These are phyloP conservation scores for Tolypocladium pustulatum DNA, from an alignment of 2,329 filamentous ascomycete genomes.

Conservation along the genomic window DNA sequence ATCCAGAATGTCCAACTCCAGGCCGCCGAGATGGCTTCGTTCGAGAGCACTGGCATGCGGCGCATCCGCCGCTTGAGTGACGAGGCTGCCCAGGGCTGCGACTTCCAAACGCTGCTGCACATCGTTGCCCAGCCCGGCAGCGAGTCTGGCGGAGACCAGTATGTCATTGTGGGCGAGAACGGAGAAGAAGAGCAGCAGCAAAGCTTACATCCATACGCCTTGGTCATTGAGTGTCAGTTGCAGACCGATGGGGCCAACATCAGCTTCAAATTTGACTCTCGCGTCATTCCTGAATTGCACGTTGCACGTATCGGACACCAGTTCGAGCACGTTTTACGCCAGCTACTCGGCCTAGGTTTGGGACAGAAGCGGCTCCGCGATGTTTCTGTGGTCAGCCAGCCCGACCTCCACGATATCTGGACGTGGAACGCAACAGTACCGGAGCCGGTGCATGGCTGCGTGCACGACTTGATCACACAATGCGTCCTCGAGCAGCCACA, in stretches of 20 bases:
- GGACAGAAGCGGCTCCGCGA: background rate
- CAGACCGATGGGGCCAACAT: background rate
- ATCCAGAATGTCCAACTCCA: constrained; percentile 11
- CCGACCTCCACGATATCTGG: constrained; percentile 11
- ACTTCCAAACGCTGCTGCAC: constrained; percentile 8
- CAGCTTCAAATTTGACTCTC: constrained; percentile 4
- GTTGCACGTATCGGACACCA: constrained; percentile 4
- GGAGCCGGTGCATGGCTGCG: constrained; percentile 4
- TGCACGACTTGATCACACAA: constrained; percentile 8
- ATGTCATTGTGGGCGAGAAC: background rate
- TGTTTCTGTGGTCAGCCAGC: constrained; percentile 2
- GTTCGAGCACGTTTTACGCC: constrained; percentile 4
- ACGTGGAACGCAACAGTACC: constrained; percentile 8
- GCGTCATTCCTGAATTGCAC: constrained; percentile 1
- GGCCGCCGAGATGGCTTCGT: constrained; percentile 12
- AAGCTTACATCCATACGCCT: background rate
- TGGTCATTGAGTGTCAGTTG: constrained; percentile 1
- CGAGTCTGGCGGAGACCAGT: background rate
- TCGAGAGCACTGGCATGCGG: constrained; percentile 16
- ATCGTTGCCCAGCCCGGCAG: background rate
- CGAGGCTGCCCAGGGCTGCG: constrained; percentile 5
- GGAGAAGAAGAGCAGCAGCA: background rate
- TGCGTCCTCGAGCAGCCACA: constrained; percentile 6
- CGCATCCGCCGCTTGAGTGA: constrained; percentile 12
- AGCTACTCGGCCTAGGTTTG: background rate